Base-by-base conservation (phyloP, 768 basidiomycete genomes). In the Lyophyllum shimeji region DNA sequence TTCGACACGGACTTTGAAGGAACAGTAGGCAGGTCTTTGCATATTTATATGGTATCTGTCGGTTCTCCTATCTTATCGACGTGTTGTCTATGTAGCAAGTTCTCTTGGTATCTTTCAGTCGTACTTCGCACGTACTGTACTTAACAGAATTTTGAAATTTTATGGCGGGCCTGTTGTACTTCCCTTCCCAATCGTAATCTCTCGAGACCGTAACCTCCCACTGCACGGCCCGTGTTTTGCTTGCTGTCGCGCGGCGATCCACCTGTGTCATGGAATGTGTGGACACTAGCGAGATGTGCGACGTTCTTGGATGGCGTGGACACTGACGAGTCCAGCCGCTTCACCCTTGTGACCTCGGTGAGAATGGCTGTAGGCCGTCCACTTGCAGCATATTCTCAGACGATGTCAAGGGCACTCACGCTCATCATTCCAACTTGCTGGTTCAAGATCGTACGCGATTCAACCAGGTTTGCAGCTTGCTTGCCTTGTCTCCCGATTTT, bases 1-100 rank as follows among this genome's bases (percentile, higher is more conserved):
- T 58, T 57, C 49, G 24, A 34, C 58, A 39, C 40, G 29, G 31
- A 55, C 33, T 48, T 56, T n/a, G 20, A 46, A 46, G 21, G 44
- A 46, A 24, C 1, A 39, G 42, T 25, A 51, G 50, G n/a, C n/a
- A n/a, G n/a, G n/a, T n/a, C n/a, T n/a, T n/a, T n/a, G n/a, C 24
- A 29, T 21, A 17, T 29, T 12, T 40, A 2, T 40, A 40, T 40
- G 5, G 3, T 37, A 37, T 40, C n/a, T 40, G 18, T 40, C 39
- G 39, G 7, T 37, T 37, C 4, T 40, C 17, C 4, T 40, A 18
- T 18, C 39, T 40, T 40, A 18, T 17, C n/a, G 29, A 29, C 9
- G 9, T 29, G 29, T 4, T 9, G 29, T 29, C 29, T 9, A 40
- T n/a, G 39, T 18, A 40, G 39, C 2, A 18, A 13, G 12, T 40